phyloP scores from a whole-genome alignment of 306 rosid species.

The Ziziphus jujuba region DNA sequence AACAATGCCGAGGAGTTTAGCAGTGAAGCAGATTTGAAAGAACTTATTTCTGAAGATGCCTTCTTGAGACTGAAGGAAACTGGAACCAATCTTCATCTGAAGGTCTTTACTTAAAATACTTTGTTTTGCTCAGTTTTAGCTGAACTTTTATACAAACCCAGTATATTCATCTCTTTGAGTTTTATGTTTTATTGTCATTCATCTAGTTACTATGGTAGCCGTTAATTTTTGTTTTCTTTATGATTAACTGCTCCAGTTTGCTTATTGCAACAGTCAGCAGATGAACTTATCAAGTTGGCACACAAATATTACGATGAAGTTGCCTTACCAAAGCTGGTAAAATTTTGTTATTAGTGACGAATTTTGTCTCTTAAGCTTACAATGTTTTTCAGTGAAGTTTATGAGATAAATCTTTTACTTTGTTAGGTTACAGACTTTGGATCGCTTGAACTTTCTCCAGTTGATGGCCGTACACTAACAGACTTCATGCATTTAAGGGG shows the following conservation, averaged over 20 bases:
- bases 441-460: conserved; percentile 98
- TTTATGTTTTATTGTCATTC: background rate
- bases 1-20: conserved; percentile 42
- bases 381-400: conserved; percentile 15
- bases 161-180: background rate
- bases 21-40: conserved; percentile 50
- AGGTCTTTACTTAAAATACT: conserved; percentile 44
- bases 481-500: conserved; percentile 99
- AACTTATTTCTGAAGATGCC: conserved; percentile 62
- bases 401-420: conserved; percentile 29
- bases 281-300: conserved; percentile 71
- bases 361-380: conserved; percentile 8
- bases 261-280: conserved; percentile 63
- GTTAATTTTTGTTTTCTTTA: conserved; percentile 9
- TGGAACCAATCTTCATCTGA: conserved; percentile 80
- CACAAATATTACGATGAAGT: conserved; percentile 78
- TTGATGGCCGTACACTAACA: conserved; percentile 93
- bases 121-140: background rate
- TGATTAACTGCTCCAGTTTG: conserved; percentile 23
- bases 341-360: background rate
- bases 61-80: conserved; percentile 64
- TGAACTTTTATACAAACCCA: background rate
- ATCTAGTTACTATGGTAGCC: background rate
- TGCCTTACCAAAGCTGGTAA: conserved; percentile 97
- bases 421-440: conserved; percentile 85